A percentile compares a stretch with the other conserved stretches of the same genome.
phyloP scores from a whole-genome alignment of 2,329 filamentous ascomycete species.

The Neonectria magnoliae region DNA sequence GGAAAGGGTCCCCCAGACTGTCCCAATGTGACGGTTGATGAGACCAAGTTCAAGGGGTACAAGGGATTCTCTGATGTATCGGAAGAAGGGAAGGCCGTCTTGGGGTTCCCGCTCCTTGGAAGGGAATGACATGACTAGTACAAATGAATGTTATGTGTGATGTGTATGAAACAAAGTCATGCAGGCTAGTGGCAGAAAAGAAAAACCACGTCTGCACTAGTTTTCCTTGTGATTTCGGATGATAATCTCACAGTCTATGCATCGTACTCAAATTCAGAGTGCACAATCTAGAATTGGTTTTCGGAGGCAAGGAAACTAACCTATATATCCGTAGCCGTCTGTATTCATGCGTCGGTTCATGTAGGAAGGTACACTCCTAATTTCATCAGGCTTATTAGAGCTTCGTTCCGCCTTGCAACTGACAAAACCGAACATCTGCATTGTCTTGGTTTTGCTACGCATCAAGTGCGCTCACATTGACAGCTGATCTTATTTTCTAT shows the following conservation, averaged over 20 bases:
- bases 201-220: background rate
- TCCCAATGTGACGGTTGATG: slow-evolving; percentile 1
- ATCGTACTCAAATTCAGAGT: too few relatives aligned
- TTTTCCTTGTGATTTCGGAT: too few relatives aligned
- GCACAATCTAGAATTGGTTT: too few relatives aligned
- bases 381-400: too few relatives aligned
- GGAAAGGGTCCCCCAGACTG: slow-evolving; percentile 21
- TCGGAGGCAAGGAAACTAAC: too few relatives aligned
- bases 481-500: background rate
- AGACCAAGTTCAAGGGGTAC: slow-evolving; percentile 20
- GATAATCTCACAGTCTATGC: background rate
- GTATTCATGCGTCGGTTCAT: background rate
- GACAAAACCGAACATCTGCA: too few relatives aligned
- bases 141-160: too few relatives aligned
- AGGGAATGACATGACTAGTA: too few relatives aligned
- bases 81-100: slow-evolving; percentile 11
- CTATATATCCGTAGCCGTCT: too few relatives aligned
- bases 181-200: background rate
- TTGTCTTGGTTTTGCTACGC: too few relatives aligned
- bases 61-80: slow-evolving; percentile 9
- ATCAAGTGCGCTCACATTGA: too few relatives aligned
- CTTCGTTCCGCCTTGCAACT: too few relatives aligned
- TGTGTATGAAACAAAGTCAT: background rate
- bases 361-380: background rate
- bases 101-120: slow-evolving; percentile 10